Percentiles rank a stretch among this genome's conserved stretches.
Evolutionary conservation across 257 asterid genomes (phyloP).

Genomic region (Henckelia pumila): DNA sequence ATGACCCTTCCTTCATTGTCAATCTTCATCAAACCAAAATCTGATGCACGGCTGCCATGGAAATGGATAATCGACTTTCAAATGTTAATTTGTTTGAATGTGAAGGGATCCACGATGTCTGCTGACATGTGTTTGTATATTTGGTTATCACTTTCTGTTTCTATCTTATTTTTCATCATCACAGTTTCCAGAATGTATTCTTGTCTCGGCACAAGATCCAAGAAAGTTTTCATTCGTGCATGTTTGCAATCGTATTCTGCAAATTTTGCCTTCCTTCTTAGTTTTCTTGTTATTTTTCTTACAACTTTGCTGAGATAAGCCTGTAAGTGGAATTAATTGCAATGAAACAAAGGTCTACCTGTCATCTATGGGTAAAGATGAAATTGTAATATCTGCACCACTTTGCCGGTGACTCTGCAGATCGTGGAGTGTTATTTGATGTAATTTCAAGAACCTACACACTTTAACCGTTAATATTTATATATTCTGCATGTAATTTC

Average conservation of each 20-base stretch:
- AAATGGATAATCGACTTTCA: too few species aligned
- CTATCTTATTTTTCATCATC: not conserved
- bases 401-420: slow-evolving; percentile 84
- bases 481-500: not conserved
- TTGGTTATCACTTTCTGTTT: not conserved
- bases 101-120: slow-evolving; percentile 1
- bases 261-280: too few species aligned
- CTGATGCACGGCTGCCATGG: slow-evolving; percentile 96
- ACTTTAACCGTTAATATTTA: not conserved
- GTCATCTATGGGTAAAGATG: slow-evolving; percentile 76
- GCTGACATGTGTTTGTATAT: not conserved
- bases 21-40: slow-evolving; percentile 91
- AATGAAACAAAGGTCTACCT: slow-evolving; percentile 40
- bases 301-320: too few species aligned
- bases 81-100: slow-evolving; percentile 15
- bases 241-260: too few species aligned
- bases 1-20: slow-evolving; percentile 70
- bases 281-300: too few species aligned
- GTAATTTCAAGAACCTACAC: slow-evolving; percentile 9
- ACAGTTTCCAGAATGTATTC: not conserved
- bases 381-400: slow-evolving; percentile 91
- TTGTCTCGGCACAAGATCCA: not conserved
- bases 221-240: not conserved
- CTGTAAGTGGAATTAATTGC: not conserved
- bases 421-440: slow-evolving; percentile 16